Base-by-base conservation (phyloP, 768 basidiomycete genomes). In the Panaeolus cyanescens region DNA sequence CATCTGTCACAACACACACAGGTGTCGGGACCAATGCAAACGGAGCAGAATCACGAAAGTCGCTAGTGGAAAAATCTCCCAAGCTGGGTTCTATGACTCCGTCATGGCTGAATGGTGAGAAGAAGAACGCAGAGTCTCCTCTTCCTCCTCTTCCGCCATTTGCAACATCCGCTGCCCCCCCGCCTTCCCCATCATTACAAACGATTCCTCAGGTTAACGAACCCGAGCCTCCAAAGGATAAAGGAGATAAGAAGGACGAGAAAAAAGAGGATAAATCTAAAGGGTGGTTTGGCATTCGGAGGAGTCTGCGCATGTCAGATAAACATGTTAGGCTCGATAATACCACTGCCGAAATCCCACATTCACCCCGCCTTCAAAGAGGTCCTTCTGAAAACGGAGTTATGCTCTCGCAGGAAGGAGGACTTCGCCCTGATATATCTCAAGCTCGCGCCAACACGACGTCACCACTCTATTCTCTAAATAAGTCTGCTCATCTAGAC, bases 281-380 rank as follows among this genome's bases (percentile, higher is more conserved):
- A 28, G 17, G 17, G 3, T 88, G 86, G 85, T 85, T 85, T 65
- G 66, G 70, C 31, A 83, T 82, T 68, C 78, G 84, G 56, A 86
- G 81, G 71, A 85, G 81, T 65, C 69, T 83, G 60, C 74, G 75
- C 55, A 34, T 75, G 31, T 70, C 69, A 13, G 75, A 81, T 22
- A 78, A 79, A 40, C 32, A 64, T 17, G 50, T 33, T 55, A 55
- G 65, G 68, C 13, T 61, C 54, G 60, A 53, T 55, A 25, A 22
- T 32, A 53, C 63, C 39, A 45, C 63, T 22, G 54, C 69, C 8
- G 45, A 62, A 31, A 61, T 65, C 0, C 64, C 68, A 7, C 67
- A 71, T 15, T 64, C 71, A 2, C 70, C 72, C n/a, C 66, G 63
- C 37, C 54, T 64, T n/a, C 65, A 65, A 50, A 63, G 67, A 25